Evolutionary conservation across 2,329 filamentous ascomycete species (phyloP).

Genomic region (Aureobasidium vineae): DNA sequence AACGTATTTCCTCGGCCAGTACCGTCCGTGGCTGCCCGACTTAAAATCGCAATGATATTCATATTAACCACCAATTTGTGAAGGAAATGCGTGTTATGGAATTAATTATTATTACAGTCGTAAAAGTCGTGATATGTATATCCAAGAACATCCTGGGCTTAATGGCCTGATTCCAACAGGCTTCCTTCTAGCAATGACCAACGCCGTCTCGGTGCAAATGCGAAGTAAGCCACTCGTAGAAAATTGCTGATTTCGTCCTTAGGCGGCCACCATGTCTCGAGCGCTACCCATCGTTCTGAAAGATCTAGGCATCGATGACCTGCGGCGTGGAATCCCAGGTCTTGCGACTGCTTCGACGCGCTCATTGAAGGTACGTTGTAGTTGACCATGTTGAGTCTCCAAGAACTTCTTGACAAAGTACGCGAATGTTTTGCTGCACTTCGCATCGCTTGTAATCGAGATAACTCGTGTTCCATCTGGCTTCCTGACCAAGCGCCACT

Average conservation of each 20-base stretch:
- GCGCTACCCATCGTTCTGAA: background rate
- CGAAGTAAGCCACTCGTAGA: background rate
- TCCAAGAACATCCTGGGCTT: background rate
- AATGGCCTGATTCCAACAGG: background rate
- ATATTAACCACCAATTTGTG: background rate
- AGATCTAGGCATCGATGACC: conserved; percentile 16
- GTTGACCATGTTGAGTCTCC: conserved; percentile 36
- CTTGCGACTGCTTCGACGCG: conserved; percentile 28
- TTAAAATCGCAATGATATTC: background rate
- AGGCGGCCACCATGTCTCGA: conserved; percentile 7
- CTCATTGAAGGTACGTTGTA: conserved; percentile 37
- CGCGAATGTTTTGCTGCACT: conserved; percentile 36
- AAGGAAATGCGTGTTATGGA: background rate
- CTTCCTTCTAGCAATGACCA: background rate
- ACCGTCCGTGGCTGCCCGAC: background rate
- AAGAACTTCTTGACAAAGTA: conserved; percentile 39
- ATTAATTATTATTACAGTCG: background rate
- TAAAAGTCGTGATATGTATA: conserved; percentile 9
- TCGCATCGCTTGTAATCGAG: conserved; percentile 37
- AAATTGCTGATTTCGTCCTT: background rate
- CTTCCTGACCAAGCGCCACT: conserved; percentile 36
- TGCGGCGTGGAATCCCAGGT: conserved; percentile 4
- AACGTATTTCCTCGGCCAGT: background rate
- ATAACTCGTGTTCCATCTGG: conserved; percentile 24
- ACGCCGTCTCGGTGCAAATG: background rate